phyloP scores from a whole-genome alignment of 2,329 filamentous ascomycete genomes.

The Penicillium sp. region DNA sequence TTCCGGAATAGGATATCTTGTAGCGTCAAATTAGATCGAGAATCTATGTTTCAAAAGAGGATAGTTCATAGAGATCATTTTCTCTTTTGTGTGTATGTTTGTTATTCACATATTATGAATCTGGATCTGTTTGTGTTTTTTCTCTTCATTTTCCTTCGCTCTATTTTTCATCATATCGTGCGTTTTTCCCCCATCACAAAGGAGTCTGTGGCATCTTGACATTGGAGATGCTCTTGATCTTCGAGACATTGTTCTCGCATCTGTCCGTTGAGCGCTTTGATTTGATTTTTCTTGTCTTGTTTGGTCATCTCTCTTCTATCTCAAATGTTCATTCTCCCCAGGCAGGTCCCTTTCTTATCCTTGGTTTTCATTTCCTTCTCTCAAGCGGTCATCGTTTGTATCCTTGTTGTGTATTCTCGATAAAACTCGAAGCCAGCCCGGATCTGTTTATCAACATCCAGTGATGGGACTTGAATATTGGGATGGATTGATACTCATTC shows the following conservation, averaged over 20 bases:
- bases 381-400: constrained; percentile 24
- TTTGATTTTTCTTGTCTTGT: constrained; percentile 26
- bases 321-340: constrained; percentile 31
- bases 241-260: constrained; percentile 17
- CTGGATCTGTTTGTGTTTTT: constrained; percentile 18
- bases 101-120: constrained; percentile 25
- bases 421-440: constrained; percentile 17
- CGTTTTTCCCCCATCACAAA: constrained; percentile 20
- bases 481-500: neutral
- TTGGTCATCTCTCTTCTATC: constrained; percentile 24
- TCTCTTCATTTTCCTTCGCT: constrained; percentile 15
- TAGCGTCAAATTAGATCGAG: constrained; percentile 16
- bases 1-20: constrained; percentile 35
- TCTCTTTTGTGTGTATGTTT: constrained; percentile 21
- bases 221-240: constrained; percentile 14
- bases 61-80: constrained; percentile 25
- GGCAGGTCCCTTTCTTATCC: constrained; percentile 32
- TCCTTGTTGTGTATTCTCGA: constrained; percentile 17
- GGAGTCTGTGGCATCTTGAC: constrained; percentile 29
- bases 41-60: constrained; percentile 12
- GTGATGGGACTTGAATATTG: neutral
- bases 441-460: neutral
- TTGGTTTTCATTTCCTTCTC: constrained; percentile 17
- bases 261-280: constrained; percentile 31
- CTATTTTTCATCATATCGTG: constrained; percentile 18